These are phyloP conservation scores for Malus hybrid DNA, from an alignment of 331 rosid genomes.

Conservation along the genomic window DNA sequence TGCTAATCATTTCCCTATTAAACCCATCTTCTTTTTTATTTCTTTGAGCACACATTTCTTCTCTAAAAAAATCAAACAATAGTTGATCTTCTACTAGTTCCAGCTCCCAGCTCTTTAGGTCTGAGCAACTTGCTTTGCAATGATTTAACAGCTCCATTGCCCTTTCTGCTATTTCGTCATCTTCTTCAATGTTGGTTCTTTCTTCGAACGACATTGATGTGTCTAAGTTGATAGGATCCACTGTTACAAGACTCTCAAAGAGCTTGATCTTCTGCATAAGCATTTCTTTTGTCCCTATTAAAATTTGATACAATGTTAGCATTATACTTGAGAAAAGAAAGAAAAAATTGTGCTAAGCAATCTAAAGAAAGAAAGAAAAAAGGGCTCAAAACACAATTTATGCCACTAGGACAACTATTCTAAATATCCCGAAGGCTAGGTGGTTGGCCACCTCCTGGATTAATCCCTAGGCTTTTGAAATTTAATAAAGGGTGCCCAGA, in stretches of 20 bases:
- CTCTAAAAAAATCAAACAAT: conserved; percentile 44
- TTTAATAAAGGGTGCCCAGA: too few species aligned
- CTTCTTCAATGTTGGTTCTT: conserved; percentile 6
- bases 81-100: conserved; percentile 23
- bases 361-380: too few species aligned
- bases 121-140: conserved; percentile 22
- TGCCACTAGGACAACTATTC: too few species aligned
- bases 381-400: not conserved
- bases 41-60: conserved; percentile 26
- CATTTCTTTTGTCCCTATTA: conserved; percentile 46
- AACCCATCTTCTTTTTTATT: conserved; percentile 11
- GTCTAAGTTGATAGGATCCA: conserved; percentile 25
- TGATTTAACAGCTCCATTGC: conserved; percentile 33
- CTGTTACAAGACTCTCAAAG: conserved; percentile 31
- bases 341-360: not conserved
- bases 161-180: conserved; percentile 27
- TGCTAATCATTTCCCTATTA: conserved; percentile 27
- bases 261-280: conserved; percentile 24
- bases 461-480: not conserved
- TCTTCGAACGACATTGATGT: conserved; percentile 22
- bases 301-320: conserved; percentile 3
- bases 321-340: not conserved
- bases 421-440: too few species aligned
- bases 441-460: not conserved
- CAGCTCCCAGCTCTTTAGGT: not conserved